phyloP scores from a whole-genome alignment of 2,329 filamentous ascomycete genomes.

The Cercospora sp. region DNA sequence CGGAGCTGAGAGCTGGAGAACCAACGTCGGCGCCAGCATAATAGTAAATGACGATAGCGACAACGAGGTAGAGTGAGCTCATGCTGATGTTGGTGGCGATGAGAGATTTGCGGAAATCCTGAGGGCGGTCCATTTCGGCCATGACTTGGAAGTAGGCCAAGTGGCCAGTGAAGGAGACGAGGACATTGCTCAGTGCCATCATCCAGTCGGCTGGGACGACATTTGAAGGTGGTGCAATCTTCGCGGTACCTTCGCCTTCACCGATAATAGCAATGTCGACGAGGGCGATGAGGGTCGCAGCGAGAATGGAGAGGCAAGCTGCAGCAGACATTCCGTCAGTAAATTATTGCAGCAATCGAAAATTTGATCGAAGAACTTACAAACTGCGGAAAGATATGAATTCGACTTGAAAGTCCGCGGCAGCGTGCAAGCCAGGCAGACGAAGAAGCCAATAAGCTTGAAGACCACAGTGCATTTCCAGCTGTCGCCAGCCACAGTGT shows the following conservation, averaged over 20 bases:
- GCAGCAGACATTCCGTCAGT: conserved; percentile 10
- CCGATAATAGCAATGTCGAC: conserved; percentile 47
- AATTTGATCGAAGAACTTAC: conserved; percentile 38
- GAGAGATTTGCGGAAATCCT: conserved; percentile 63
- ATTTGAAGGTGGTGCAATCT: conserved; percentile 43
- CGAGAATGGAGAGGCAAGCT: conserved; percentile 64
- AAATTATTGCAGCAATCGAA: not conserved
- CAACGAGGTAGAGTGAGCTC: conserved; percentile 64
- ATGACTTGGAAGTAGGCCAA: conserved; percentile 69
- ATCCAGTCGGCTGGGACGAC: conserved; percentile 37
- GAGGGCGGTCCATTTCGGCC: conserved; percentile 62
- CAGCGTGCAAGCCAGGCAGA: conserved; percentile 61
- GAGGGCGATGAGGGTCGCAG: conserved; percentile 60
- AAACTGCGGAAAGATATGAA: conserved; percentile 62
- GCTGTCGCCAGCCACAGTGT: conserved; percentile 59
- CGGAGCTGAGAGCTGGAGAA: conserved; percentile 65
- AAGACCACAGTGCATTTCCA: conserved; percentile 62
- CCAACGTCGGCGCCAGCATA: conserved; percentile 62
- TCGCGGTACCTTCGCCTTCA: conserved; percentile 41
- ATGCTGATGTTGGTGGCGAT: conserved; percentile 61
- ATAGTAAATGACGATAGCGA: conserved; percentile 68
- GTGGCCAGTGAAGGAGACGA: conserved; percentile 65
- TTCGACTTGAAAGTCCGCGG: conserved; percentile 64
- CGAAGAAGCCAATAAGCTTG: conserved; percentile 58
- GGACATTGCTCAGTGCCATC: conserved; percentile 63